Percentiles rank a stretch among this genome's conserved stretches.
phyloP scores from a whole-genome alignment of 129 eudicot species.

The Flaveria linearis region DNA sequence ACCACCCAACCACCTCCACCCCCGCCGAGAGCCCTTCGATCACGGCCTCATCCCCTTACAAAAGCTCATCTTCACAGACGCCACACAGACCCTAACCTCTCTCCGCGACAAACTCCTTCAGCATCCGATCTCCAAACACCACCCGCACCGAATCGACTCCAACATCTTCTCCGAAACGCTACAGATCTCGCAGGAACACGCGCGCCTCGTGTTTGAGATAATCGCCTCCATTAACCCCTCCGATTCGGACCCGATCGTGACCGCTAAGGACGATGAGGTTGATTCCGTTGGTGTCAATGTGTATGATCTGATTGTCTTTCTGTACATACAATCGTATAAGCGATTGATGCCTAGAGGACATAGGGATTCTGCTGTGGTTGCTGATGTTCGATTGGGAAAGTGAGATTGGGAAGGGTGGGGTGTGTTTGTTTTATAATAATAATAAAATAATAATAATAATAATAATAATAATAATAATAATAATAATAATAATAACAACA shows the following conservation, averaged over 20 bases:
- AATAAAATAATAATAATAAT: no score
- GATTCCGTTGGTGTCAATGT: slow-evolving; percentile 69
- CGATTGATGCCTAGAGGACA: slow-evolving; percentile 75
- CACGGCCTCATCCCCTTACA: slow-evolving; percentile 43
- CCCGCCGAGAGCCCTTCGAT: slow-evolving; percentile 43
- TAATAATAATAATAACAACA: no score
- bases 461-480: no score
- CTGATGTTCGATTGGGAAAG: no score
- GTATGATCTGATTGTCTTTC: slow-evolving; percentile 74
- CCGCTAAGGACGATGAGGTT: slow-evolving; percentile 51
- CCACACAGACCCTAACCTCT: slow-evolving; percentile 43
- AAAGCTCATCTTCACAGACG: slow-evolving; percentile 43
- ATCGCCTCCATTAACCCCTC: slow-evolving; percentile 57
- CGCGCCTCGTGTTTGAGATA: slow-evolving; percentile 70
- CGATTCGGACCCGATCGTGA: slow-evolving; percentile 64
- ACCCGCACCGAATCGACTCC: slow-evolving; percentile 43
- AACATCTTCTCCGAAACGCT: slow-evolving; percentile 41
- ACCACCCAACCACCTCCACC: slow-evolving; percentile 28
- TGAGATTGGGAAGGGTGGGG: no score
- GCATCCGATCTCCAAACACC: slow-evolving; percentile 15
- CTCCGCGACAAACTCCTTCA: slow-evolving; percentile 63
- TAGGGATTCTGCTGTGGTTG: slow-evolving; percentile 79
- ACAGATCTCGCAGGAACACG: slow-evolving; percentile 65
- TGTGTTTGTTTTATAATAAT: no score
- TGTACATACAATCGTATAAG: slow-evolving; percentile 82